Percentiles rank a stretch among this genome's conserved stretches.
These are phyloP conservation scores for Seiridium cupressi DNA, from an alignment of 2,329 filamentous ascomycete species.

Conservation along the genomic window DNA sequence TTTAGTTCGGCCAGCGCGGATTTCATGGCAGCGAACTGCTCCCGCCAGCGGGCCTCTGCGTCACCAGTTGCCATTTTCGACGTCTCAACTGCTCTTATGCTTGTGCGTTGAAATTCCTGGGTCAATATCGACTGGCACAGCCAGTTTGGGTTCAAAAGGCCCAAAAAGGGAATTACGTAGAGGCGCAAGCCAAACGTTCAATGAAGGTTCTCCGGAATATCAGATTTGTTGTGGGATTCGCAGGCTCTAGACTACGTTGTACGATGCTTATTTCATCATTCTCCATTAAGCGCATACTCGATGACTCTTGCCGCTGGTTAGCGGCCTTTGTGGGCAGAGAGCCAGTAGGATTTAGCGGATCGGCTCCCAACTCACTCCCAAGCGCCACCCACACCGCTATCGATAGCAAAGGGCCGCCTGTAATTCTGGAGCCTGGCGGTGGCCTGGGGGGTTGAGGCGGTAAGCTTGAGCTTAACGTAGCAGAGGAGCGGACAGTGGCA, in stretches of 20 bases:
- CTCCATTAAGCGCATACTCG: neutral
- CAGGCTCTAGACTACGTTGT: neutral
- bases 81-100: neutral
- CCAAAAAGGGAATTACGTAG: too few relatives aligned
- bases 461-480: too few relatives aligned
- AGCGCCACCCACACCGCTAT: slow-evolving; percentile 1
- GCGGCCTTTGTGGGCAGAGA: neutral
- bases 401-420: neutral
- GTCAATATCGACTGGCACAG: too few relatives aligned
- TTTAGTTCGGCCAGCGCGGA: slow-evolving; percentile 74
- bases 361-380: neutral
- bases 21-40: slow-evolving; percentile 83
- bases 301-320: neutral
- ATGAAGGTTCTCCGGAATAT: neutral
- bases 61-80: slow-evolving; percentile 23
- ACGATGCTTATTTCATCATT: neutral
- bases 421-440: neutral
- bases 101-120: neutral
- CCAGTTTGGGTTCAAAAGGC: too few relatives aligned
- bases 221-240: neutral
- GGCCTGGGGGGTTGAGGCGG: too few relatives aligned
- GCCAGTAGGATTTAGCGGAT: neutral
- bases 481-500: neutral
- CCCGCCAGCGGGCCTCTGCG: slow-evolving; percentile 70
- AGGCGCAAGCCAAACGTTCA: too few relatives aligned